Conservation (phyloP, 805 yeast species). For the Cyberlindnera petersonii region DNA sequence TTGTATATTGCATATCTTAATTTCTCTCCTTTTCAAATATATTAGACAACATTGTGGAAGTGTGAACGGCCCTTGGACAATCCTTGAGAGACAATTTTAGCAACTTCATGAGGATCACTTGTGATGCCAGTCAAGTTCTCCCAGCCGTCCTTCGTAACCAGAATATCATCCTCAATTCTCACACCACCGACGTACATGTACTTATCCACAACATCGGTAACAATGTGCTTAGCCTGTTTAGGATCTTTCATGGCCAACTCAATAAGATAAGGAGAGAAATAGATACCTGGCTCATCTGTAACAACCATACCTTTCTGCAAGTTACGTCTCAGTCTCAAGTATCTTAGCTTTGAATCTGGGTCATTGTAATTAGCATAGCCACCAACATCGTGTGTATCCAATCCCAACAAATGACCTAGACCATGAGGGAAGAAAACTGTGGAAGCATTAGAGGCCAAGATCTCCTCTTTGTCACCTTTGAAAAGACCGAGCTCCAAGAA, state of each 20-base stretch:
- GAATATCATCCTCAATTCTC: conserved; percentile 89
- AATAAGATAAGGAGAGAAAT: conserved; percentile 80
- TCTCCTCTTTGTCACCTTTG: conserved; percentile 56
- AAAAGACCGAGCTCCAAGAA: conserved; percentile 76
- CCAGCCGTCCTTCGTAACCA: conserved; percentile 70
- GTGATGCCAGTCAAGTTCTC: conserved; percentile 83
- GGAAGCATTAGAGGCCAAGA: conserved; percentile 65
- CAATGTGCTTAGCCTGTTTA: conserved; percentile 39
- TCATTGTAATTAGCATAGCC: conserved; percentile 86
- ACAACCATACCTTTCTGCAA: conserved; percentile 77
- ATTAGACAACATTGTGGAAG: conserved; percentile 46
- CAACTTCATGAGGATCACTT: conserved; percentile 79
- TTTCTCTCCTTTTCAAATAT: not conserved
- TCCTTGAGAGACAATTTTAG: conserved; percentile 71
- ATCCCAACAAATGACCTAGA: conserved; percentile 86
- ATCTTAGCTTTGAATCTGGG: conserved; percentile 68
- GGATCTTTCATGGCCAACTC: conserved; percentile 53
- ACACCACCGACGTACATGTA: conserved; percentile 96
- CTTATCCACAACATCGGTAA: conserved; percentile 61
- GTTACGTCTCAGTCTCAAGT: conserved; percentile 75
- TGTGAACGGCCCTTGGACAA: conserved; percentile 53
- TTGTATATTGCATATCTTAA: not conserved
- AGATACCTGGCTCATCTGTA: conserved; percentile 93
- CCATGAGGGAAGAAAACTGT: conserved; percentile 93
- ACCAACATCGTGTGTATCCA: conserved; percentile 96